Conservation (phyloP, 495 filamentous ascomycete genomes). For the Daldinia grandis region DNA sequence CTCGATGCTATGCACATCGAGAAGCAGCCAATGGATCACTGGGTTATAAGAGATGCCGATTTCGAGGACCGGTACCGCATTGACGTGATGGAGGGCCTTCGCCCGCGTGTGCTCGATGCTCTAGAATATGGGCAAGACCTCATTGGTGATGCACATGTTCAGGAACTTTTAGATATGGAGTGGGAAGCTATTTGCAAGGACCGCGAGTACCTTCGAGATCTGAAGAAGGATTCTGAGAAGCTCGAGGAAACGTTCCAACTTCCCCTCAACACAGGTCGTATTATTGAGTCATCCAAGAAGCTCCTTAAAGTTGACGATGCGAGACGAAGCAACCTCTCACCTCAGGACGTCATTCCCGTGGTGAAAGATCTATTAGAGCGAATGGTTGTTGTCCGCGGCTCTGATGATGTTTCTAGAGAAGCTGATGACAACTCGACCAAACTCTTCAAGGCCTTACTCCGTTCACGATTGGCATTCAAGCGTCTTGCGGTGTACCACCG, state of each 20-base stretch:
- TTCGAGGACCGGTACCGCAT: slow-evolving; percentile 84
- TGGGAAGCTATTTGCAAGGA: slow-evolving; percentile 80
- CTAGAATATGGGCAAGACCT: slow-evolving; percentile 90
- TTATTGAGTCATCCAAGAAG: slow-evolving; percentile 87
- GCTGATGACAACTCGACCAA: slow-evolving; percentile 87
- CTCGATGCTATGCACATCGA: slow-evolving; percentile 91
- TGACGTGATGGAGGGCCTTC: slow-evolving; percentile 86
- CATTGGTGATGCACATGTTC: slow-evolving; percentile 82
- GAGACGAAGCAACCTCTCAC: slow-evolving; percentile 86
- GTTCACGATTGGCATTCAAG: slow-evolving; percentile 91
- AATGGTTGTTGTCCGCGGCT: slow-evolving; percentile 83
- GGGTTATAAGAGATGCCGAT: slow-evolving; percentile 73
- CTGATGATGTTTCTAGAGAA: slow-evolving; percentile 81
- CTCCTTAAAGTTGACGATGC: slow-evolving; percentile 89
- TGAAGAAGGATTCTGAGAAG: slow-evolving; percentile 59
- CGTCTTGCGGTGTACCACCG: slow-evolving; percentile 83
- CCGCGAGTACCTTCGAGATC: slow-evolving; percentile 76
- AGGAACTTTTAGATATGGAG: slow-evolving; percentile 86
- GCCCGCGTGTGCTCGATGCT: slow-evolving; percentile 71
- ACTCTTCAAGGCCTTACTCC: slow-evolving; percentile 89
- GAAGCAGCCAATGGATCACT: slow-evolving; percentile 86
- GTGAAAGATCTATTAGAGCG: slow-evolving; percentile 78
- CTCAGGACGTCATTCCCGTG: slow-evolving; percentile 84
- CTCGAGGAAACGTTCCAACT: slow-evolving; percentile 85
- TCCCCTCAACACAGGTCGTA: slow-evolving; percentile 87